Evolutionary conservation across 192 early-diverging fungal species (phyloP), one percentile per base, ranked within the genome.

Genomic region (Mortierella antarctica): DNA sequence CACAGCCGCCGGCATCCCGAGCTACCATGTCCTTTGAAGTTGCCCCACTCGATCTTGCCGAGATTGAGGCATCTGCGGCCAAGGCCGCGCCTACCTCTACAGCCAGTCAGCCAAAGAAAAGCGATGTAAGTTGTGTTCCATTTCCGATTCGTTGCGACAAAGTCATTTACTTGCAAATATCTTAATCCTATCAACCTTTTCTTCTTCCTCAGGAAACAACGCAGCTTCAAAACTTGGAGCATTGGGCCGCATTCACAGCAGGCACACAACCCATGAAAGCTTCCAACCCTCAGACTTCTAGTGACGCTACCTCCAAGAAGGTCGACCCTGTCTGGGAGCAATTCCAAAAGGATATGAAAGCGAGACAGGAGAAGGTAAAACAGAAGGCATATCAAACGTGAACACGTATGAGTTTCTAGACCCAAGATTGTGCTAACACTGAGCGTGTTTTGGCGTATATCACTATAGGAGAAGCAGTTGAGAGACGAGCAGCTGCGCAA

Each of bases 11-110:
- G 4, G 39, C 53, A 1, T 41, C 82, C 67, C 62, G 64, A 31
- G 66, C 58, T 12, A 68, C 65, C 4, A 75, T 75, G 73, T 75
- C 73, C 8, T 75, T 75, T 52, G 73, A 75, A 41, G 73, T 75
- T 9, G 73, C 73, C 8, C 44, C 73, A 9, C 50, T 75, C 11
- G 73, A 75, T n/a, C 59, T 75, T 46, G 66, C 67, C 20, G 66
- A 40, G 0, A 57, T 61, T 17, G 61, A 68, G 14, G 6, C 57
- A n/a, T 53, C 59, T n/a, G 44, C 53, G 5, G 63, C 61, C 55
- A 75, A 64, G 47, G 8, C 48, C 2, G 53, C 57, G 2, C 46
- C 54, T 14, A 45, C 51, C 17, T 31, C 52, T 1, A 53, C 62
- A 17, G 21, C 39, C 31, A 41, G 68, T 20, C 54, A 42, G 21